Base-by-base conservation (phyloP, 148 eudicot genomes). In the Polygonum maritimum region DNA sequence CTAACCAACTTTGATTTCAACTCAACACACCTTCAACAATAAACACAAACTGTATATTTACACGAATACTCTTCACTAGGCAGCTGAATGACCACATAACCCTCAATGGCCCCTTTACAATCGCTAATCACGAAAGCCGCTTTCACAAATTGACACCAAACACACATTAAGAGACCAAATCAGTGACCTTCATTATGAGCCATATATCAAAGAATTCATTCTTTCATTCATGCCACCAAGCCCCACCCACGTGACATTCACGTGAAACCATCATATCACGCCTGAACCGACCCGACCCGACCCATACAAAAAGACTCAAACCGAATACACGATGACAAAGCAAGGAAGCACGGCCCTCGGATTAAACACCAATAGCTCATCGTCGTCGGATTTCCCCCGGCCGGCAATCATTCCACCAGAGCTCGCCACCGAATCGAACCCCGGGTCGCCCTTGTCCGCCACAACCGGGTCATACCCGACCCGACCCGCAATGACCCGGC, bases 261-360 rank as follows among this genome's bases (percentile, higher is more conserved):
- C 69, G 69, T 60, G 69, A 60, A 60, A 22, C 69, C 69, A 67
- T 67, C 71, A 67, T 67, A 67, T 38, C 71, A 67, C 45, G 11
- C 71, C 40, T 65, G 22, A 69, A 73, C 71, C 72, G 22, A 74
- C 73, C 71, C 62, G 78, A 75, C 77, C 69, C 47, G 19, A 51
- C 21, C 9, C 2, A 22, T 58, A 1, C 65, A 22, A 4, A 4
- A 26, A 38, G 36, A 67, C 21, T 83, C 83, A 88, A 3, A 88
- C 86, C 4, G 94, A 81, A 71, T 93, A 93, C 48, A 89, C 91
- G 5, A 93, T 88, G 38, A 87, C 89, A 75, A 93, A 93, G 58
- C 98, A 93, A 73, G 98, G 98, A 65, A 91, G 88, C 72, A 93
- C 94, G 6, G 98, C 98, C 81, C 89, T 83, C 0, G 96, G 90